Base-by-base conservation (phyloP, 1,139 yeast species). In the Pichia terricola region DNA sequence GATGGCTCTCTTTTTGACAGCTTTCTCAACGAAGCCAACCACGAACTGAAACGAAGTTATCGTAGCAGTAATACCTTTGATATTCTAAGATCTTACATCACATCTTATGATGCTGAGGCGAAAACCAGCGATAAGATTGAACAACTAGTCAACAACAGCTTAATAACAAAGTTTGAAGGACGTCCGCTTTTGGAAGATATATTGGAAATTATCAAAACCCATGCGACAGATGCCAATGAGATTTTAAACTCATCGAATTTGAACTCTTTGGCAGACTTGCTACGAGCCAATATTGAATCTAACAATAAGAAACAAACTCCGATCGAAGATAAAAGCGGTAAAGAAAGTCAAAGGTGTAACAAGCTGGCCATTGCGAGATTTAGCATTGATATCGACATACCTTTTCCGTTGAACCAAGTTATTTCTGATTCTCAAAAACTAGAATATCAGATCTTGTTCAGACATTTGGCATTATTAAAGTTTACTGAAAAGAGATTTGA, bases 351-450 rank as follows among this genome's bases (percentile, higher is more conserved):
- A 4, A 52, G 50, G 46, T 54, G 54, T 43, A 62, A 58, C 33
- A 53, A 54, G 34, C 54, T 57, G 35, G 73, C 78, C 11, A 66
- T 76, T 6, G 75, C 81, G 54, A 76, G 76, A 38, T 60, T 88
- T 11, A 83, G 80, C 52, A 67, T 88, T 37, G 84, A 85, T 43
- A 61, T 86, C 34, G 67, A 72, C 28, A 67, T 89, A 26, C 96
- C 96, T 5, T 94, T 87, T 58, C 99, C 99, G 0, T 64, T 88
- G 40, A 87, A 88, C 51, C 68, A 89, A 35, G 69, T 91, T 1
- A 65, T 88, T 3, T 78, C 84, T 28, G 75, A 81, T 48, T 81
- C 86, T 38, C 77, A 82, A 31, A 69, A 87, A 33, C 73, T 80
- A 41, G 88, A 94, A 49, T 88, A 83, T 57, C 96, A 89, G 60